Conservation (phyloP, 1,284 basidiomycete species). For the Puccinia brachypodii region DNA sequence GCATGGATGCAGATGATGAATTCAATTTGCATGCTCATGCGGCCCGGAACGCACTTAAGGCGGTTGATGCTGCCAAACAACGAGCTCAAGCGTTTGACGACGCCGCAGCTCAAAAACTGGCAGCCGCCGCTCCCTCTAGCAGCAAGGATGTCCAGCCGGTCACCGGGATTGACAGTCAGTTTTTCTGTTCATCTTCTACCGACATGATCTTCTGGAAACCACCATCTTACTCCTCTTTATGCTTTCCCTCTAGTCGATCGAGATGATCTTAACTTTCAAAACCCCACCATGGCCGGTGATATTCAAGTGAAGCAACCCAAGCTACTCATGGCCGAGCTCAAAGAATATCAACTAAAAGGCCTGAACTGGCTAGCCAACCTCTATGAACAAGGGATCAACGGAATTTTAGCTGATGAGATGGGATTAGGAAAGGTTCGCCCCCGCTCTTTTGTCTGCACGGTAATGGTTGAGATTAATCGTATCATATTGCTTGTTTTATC, state of each 20-base stretch:
- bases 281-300: slow-evolving; percentile 77
- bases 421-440: slow-evolving; percentile 89
- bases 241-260: slow-evolving; percentile 69
- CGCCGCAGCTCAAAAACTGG: slow-evolving; percentile 68
- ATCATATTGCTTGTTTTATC: slow-evolving; percentile 47
- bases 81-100: slow-evolving; percentile 83
- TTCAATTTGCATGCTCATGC: slow-evolving; percentile 88
- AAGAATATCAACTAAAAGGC: slow-evolving; percentile 98
- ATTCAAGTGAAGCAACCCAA: slow-evolving; percentile 86
- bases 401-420: slow-evolving; percentile 98
- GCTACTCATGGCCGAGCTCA: slow-evolving; percentile 94
- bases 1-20: slow-evolving; percentile 69
- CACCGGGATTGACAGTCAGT: slow-evolving; percentile 49
- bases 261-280: slow-evolving; percentile 99
- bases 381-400: slow-evolving; percentile 99
- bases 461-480: slow-evolving; percentile 15
- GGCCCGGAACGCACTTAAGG: slow-evolving; percentile 83
- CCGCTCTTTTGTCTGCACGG: not conserved
- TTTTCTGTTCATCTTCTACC: slow-evolving; percentile 14
- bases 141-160: slow-evolving; percentile 45
- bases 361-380: slow-evolving; percentile 97
- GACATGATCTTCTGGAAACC: not conserved
- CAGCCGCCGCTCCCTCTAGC: slow-evolving; percentile 49
- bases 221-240: not conserved
- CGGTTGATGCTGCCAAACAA: slow-evolving; percentile 75